A percentile compares a stretch with the other conserved stretches of the same genome.
phyloP scores from a whole-genome alignment of 1,284 basidiomycete species.

The Fomitopsis betulina region DNA sequence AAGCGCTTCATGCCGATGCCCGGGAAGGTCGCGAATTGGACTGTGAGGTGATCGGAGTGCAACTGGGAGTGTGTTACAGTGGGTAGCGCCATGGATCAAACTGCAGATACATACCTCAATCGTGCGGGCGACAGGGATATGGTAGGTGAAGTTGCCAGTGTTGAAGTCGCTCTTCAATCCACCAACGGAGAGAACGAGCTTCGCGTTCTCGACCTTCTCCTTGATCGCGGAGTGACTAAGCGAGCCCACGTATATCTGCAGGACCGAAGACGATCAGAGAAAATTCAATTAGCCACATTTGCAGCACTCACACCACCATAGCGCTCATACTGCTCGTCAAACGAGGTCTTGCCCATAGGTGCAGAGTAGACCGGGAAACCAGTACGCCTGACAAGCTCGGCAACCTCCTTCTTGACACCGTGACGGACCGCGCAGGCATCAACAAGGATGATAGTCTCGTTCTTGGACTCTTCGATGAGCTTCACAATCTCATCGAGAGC shows the following conservation, averaged over 20 bases:
- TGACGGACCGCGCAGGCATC: slow-evolving; percentile 89
- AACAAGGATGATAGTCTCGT: slow-evolving; percentile 76
- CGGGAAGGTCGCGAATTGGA: slow-evolving; percentile 60
- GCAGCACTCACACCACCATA: slow-evolving; percentile 76
- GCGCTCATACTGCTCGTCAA: slow-evolving; percentile 78
- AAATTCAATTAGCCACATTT: background rate
- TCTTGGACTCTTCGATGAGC: slow-evolving; percentile 55
- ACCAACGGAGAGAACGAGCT: slow-evolving; percentile 83
- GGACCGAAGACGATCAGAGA: background rate
- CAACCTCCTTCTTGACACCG: slow-evolving; percentile 63
- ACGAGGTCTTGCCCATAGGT: slow-evolving; percentile 86
- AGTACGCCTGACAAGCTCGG: slow-evolving; percentile 66
- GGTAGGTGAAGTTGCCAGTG: slow-evolving; percentile 79
- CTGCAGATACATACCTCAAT: slow-evolving; percentile 48
- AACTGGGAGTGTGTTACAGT: slow-evolving; percentile 41
- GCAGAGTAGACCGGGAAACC: slow-evolving; percentile 77
- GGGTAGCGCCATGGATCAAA: background rate
- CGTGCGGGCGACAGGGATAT: slow-evolving; percentile 53
- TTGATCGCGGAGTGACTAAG: slow-evolving; percentile 71
- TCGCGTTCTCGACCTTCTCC: slow-evolving; percentile 76
- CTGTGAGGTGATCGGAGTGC: slow-evolving; percentile 76
- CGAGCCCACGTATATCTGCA: slow-evolving; percentile 77
- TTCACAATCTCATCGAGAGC: slow-evolving; percentile 73
- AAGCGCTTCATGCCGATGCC: slow-evolving; percentile 71
- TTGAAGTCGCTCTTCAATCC: slow-evolving; percentile 88